Base-by-base conservation (phyloP, 176 grass and related monocot species). In the Pontederia crassipes region DNA sequence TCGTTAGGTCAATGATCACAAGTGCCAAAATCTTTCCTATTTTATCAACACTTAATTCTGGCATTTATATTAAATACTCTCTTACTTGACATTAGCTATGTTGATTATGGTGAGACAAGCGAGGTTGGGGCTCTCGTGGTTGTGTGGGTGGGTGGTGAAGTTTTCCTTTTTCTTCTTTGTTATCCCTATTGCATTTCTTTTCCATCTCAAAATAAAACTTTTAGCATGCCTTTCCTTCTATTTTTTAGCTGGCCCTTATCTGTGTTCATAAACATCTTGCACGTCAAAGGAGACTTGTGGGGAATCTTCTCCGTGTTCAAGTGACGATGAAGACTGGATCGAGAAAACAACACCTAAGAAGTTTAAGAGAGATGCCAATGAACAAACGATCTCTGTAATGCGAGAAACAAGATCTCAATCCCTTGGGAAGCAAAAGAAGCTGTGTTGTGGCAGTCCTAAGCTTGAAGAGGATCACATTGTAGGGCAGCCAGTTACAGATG, bases 261-360 rank as follows among this genome's bases (percentile, higher is more conserved):
- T 86, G 69, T 28, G 16, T 68, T 62, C 68, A 2, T 78, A 55
- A 27, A 52, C 63, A 66, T 52, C 46, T 70, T 35, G 35, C 78
- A 79, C 75, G 45, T 74, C 46, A 58, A 79, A 92, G 93, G 93
- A 88, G 58, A 72, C 81, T 55, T 85, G 80, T 86, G 88, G 61
- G 54, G 69, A 92, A 76, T 64, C 50, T 74, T 83, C 73, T 65
- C 80, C 81, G 45, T 71, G 65, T 75, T 79, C 93, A 71, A 89
- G 77, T 74, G 82, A 86, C 26, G 87, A 92, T 62, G 79, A 89
- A 77, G 88, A 85, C 63, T 98, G 94, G 94, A 81, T 79, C 70
- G 87, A 79, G 67, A 78, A 80, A 59, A 64, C 58, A 67, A 60
- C 20, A 65, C n/a, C 48, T 61, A 50, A 83, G 69, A 81, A 83